Percentiles rank a stretch among this genome's conserved stretches.
These are phyloP conservation scores for Wilcoxina mikolae DNA, from an alignment of 495 filamentous ascomycete genomes.

Conservation along the genomic window DNA sequence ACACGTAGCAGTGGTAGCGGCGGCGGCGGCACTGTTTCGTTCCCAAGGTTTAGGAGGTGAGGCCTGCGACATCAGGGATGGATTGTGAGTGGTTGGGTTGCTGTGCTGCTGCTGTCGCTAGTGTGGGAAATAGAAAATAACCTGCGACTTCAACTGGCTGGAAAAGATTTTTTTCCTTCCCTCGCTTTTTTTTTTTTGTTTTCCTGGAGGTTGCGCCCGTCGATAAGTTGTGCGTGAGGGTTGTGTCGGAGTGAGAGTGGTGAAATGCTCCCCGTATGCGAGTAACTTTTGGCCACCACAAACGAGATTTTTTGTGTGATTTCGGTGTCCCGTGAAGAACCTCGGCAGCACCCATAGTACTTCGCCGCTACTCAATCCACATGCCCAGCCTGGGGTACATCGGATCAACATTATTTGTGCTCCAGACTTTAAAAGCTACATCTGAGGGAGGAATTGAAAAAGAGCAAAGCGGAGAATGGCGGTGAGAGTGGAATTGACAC, in stretches of 20 bases:
- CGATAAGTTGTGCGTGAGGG: too few species aligned
- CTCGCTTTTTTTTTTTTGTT: background rate
- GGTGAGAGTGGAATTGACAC: too few species aligned
- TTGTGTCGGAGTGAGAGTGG: too few species aligned
- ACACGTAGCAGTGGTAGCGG: too few species aligned
- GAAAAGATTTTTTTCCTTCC: background rate
- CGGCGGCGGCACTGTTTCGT: conserved; percentile 44
- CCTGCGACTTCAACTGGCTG: background rate
- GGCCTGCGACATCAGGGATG: background rate
- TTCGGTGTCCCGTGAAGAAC: background rate
- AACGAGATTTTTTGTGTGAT: background rate
- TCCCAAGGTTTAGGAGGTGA: conserved; percentile 98
- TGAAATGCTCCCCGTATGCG: too few species aligned
- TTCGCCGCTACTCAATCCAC: too few species aligned
- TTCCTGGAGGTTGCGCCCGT: background rate
- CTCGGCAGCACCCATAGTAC: background rate
- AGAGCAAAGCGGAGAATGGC: too few species aligned
- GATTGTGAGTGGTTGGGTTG: background rate
- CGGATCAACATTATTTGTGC: too few species aligned
- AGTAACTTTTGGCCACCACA: background rate
- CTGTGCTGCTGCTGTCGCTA: background rate
- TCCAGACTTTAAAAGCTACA: too few species aligned
- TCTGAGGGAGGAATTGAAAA: too few species aligned
- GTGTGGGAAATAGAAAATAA: background rate
- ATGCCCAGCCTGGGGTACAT: too few species aligned